phyloP scores from a whole-genome alignment of 352 stramenopile species.

The Phytophthora quininea region DNA sequence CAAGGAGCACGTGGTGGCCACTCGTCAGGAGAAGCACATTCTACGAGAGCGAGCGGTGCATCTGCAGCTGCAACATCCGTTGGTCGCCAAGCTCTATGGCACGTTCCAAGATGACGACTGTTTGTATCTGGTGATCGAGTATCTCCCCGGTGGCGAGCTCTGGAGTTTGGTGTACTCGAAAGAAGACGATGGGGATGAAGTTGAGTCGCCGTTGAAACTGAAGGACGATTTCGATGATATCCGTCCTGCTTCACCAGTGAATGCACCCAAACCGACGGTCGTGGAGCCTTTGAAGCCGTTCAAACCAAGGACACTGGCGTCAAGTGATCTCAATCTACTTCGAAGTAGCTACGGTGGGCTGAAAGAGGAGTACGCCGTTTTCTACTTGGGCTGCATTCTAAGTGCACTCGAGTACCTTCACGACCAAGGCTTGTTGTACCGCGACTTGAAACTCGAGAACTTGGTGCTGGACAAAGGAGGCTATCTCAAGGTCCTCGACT shows the following conservation, averaged over 20 bases:
- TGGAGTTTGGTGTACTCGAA: constrained; percentile 75
- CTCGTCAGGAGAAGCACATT: constrained; percentile 81
- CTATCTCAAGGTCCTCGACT: constrained; percentile 88
- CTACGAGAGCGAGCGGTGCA: constrained; percentile 76
- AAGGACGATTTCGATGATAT: constrained; percentile 27
- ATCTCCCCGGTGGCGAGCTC: constrained; percentile 78
- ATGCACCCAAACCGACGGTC: not conserved
- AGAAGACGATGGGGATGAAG: constrained; percentile 29
- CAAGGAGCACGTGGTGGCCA: constrained; percentile 76
- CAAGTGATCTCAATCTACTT: constrained; percentile 23
- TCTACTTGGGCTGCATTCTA: constrained; percentile 92
- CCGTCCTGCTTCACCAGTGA: constrained; percentile 16
- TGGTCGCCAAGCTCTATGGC: constrained; percentile 71
- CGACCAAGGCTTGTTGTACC: constrained; percentile 73
- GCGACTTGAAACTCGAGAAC: constrained; percentile 93
- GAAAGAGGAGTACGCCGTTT: constrained; percentile 68
- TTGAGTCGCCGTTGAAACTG: constrained; percentile 12
- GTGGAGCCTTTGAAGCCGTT: constrained; percentile 4
- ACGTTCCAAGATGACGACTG: constrained; percentile 88
- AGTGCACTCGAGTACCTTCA: constrained; percentile 82
- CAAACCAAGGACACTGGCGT: constrained; percentile 16
- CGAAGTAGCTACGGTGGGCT: constrained; percentile 53
- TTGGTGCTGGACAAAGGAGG: constrained; percentile 85
- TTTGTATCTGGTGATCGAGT: constrained; percentile 85
- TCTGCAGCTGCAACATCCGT: constrained; percentile 64